Conservation (phyloP, 2,329 filamentous ascomycete species). For the Botrytis aclada region DNA sequence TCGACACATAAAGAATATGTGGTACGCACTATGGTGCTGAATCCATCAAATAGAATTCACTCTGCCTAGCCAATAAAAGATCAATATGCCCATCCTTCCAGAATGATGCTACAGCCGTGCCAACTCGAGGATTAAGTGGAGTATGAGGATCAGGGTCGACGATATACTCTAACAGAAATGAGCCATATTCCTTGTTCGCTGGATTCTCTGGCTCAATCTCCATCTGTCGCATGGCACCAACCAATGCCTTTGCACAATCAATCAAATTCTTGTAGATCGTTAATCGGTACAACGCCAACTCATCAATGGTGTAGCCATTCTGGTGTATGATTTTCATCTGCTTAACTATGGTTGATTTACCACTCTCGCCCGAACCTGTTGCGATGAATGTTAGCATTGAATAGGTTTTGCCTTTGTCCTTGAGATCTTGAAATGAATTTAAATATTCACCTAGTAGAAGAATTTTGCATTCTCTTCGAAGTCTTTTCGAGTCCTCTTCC, state of each 20-base stretch:
- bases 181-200: constrained; percentile 69
- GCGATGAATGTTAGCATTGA: constrained; percentile 30
- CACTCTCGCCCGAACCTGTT: constrained; percentile 92
- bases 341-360: constrained; percentile 98
- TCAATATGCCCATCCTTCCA: constrained; percentile 88
- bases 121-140: constrained; percentile 75
- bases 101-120: constrained; percentile 76
- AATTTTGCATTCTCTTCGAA: constrained; percentile 99
- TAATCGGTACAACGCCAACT: constrained; percentile 88
- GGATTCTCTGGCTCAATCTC: constrained; percentile 73
- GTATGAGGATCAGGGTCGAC: constrained; percentile 88
- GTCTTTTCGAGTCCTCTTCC: constrained; percentile 88
- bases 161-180: constrained; percentile 82
- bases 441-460: constrained; percentile 73
- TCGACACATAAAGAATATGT: background rate
- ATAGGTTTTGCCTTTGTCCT: background rate
- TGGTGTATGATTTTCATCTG: constrained; percentile 99
- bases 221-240: constrained; percentile 89
- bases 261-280: constrained; percentile 98
- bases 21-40: constrained; percentile 84
- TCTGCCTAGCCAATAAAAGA: constrained; percentile 85
- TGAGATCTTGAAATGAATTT: constrained; percentile 23
- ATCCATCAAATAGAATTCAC: constrained; percentile 99
- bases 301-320: constrained; percentile 93
- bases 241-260: constrained; percentile 92